phyloP scores from a whole-genome alignment of 441 rosid genomes.

The Euphorbia schlechtendalii region DNA sequence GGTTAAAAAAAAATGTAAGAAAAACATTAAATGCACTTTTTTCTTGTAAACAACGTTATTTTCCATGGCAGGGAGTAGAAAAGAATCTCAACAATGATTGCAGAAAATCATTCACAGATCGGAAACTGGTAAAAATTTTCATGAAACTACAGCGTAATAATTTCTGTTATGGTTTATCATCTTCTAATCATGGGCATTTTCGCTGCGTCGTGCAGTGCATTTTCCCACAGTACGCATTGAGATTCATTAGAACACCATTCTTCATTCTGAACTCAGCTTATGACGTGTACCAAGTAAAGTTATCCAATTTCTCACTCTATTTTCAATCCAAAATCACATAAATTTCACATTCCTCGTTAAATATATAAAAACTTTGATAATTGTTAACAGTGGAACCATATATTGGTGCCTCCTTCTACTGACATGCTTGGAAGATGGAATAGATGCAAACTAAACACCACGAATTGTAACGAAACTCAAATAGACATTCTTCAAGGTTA shows the following conservation, averaged over 20 bases:
- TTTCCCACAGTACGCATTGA: slow-evolving; percentile 68
- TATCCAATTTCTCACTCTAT: background rate
- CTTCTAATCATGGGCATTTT: too few relatives aligned
- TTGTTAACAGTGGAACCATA: slow-evolving; percentile 62
- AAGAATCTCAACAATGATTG: slow-evolving; percentile 55
- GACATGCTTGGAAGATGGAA: slow-evolving; percentile 81
- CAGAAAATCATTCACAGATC: slow-evolving; percentile 35
- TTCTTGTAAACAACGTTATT: too few relatives aligned
- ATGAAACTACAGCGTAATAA: too few relatives aligned
- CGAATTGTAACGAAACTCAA: slow-evolving; percentile 50
- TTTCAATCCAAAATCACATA: slow-evolving; percentile 5
- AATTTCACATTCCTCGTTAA: too few relatives aligned
- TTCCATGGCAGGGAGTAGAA: slow-evolving; percentile 51
- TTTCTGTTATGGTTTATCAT: too few relatives aligned
- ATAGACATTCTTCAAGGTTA: slow-evolving; percentile 67
- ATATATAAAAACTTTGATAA: too few relatives aligned
- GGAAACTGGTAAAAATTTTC: slow-evolving; percentile 48
- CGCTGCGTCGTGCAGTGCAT: slow-evolving; percentile 63
- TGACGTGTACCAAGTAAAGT: slow-evolving; percentile 71
- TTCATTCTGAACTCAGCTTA: slow-evolving; percentile 78
- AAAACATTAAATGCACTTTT: too few relatives aligned
- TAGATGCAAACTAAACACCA: slow-evolving; percentile 58
- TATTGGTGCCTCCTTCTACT: slow-evolving; percentile 83
- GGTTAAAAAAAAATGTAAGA: background rate
- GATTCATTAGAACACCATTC: slow-evolving; percentile 52